Percentiles rank a stretch among this genome's conserved stretches.
Conservation (phyloP, 768 basidiomycete species). For the Russula emetica region DNA sequence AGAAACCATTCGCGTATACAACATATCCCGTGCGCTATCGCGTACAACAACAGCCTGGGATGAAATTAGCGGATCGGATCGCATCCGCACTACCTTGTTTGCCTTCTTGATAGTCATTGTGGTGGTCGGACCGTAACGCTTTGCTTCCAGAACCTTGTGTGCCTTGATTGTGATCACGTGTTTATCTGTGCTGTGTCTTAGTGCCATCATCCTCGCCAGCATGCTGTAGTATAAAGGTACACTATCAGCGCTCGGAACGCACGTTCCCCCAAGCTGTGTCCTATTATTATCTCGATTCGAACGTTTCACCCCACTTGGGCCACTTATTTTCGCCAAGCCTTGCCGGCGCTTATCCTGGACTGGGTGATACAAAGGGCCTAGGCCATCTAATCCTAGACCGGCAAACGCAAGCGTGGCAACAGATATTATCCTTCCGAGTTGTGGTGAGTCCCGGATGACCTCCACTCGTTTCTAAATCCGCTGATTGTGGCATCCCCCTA, state of each 20-base stretch:
- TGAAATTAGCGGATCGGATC: no score
- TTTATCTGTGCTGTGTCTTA: no score
- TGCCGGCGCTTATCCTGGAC: background rate
- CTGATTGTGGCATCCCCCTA: slow-evolving; percentile 16
- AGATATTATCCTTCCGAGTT: background rate
- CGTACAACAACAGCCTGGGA: no score
- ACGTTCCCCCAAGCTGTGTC: background rate
- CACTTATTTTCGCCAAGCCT: background rate
- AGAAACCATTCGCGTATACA: no score
- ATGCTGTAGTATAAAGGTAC: slow-evolving; percentile 4
- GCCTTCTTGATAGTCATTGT: no score
- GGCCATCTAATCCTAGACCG: background rate
- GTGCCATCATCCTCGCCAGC: background rate
- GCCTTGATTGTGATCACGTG: background rate
- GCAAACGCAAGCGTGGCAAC: slow-evolving; percentile 1
- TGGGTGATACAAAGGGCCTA: background rate
- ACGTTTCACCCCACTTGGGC: background rate
- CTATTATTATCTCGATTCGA: background rate
- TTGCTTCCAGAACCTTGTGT: no score
- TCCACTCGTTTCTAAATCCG: slow-evolving; percentile 2
- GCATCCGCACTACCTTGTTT: no score
- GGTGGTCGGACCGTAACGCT: no score
- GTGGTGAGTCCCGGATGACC: background rate
- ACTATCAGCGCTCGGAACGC: background rate
- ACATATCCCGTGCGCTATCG: no score